phyloP scores from a whole-genome alignment of 495 filamentous ascomycete species.

The Penicillium steckii region DNA sequence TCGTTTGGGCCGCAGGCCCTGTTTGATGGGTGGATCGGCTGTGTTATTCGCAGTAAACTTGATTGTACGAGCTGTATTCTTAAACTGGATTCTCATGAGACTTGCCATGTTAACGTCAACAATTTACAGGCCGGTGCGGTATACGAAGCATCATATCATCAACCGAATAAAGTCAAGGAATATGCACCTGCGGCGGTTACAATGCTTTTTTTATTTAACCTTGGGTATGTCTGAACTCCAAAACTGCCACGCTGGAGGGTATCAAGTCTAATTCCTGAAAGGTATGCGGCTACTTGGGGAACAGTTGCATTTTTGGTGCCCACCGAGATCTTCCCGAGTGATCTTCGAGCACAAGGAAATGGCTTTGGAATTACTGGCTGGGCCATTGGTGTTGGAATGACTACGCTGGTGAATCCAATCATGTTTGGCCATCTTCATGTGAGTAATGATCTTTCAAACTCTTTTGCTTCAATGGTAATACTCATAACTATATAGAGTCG shows the following conservation, averaged over 20 bases:
- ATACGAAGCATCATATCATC: constrained; percentile 37
- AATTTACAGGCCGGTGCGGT: constrained; percentile 31
- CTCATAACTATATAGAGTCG: constrained; percentile 30
- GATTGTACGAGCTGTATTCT: constrained; percentile 32
- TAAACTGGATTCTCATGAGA: neutral
- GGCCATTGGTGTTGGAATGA: constrained; percentile 56
- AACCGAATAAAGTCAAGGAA: constrained; percentile 27
- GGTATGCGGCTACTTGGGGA: constrained; percentile 55
- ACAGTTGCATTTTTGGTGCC: constrained; percentile 54
- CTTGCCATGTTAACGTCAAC: constrained; percentile 1
- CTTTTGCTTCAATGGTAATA: neutral
- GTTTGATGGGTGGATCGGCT: constrained; percentile 40
- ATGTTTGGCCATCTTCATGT: constrained; percentile 42
- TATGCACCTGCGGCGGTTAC: constrained; percentile 48
- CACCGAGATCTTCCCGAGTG: constrained; percentile 53
- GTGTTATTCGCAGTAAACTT: constrained; percentile 33
- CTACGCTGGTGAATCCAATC: constrained; percentile 53
- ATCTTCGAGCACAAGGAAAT: constrained; percentile 54
- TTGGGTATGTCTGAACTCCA: constrained; percentile 28
- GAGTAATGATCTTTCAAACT: neutral
- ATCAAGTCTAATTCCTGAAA: neutral
- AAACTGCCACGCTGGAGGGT: neutral
- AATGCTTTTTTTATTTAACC: constrained; percentile 54
- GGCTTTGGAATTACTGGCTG: constrained; percentile 57
- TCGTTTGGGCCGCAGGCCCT: constrained; percentile 45